Conservation (phyloP, 2,329 filamentous ascomycete species). For the Xylaria sp. region DNA sequence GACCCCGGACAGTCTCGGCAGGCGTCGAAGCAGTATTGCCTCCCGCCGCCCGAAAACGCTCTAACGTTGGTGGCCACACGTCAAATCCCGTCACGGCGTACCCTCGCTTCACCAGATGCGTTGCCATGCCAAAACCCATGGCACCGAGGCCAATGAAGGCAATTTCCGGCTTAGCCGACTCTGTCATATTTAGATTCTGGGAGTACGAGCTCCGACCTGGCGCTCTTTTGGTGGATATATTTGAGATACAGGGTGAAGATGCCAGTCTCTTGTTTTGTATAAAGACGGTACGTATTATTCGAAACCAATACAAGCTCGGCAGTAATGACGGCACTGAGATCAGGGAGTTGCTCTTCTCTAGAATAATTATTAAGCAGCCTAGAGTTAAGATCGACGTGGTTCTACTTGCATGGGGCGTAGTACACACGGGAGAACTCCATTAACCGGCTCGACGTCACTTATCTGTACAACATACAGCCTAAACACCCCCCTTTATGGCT, state of each 20-base stretch:
- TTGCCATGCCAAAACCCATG: slow-evolving; percentile 87
- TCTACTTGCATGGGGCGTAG: slow-evolving; percentile 6
- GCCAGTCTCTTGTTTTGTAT: slow-evolving; percentile 2
- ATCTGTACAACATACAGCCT: slow-evolving; percentile 25
- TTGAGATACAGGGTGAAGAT: neutral
- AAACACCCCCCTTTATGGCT: slow-evolving; percentile 15
- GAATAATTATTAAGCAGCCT: neutral
- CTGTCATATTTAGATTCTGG: slow-evolving; percentile 40
- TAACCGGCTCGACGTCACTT: slow-evolving; percentile 19
- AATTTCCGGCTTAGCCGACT: slow-evolving; percentile 54
- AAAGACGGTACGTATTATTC: neutral
- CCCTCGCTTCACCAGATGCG: slow-evolving; percentile 74
- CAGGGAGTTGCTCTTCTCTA: neutral
- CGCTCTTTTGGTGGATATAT: neutral
- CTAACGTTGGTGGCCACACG: slow-evolving; percentile 73
- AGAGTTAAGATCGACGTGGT: neutral
- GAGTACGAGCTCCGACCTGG: neutral
- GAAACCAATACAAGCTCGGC: neutral
- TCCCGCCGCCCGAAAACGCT: slow-evolving; percentile 72
- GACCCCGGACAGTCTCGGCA: slow-evolving; percentile 68
- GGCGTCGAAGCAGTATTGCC: slow-evolving; percentile 70
- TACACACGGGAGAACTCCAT: neutral
- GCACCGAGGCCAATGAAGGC: slow-evolving; percentile 81
- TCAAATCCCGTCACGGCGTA: slow-evolving; percentile 78
- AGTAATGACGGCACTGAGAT: slow-evolving; percentile 2